Evolutionary conservation across 441 rosid species (phyloP).

Genomic region (Populus hybrid): DNA sequence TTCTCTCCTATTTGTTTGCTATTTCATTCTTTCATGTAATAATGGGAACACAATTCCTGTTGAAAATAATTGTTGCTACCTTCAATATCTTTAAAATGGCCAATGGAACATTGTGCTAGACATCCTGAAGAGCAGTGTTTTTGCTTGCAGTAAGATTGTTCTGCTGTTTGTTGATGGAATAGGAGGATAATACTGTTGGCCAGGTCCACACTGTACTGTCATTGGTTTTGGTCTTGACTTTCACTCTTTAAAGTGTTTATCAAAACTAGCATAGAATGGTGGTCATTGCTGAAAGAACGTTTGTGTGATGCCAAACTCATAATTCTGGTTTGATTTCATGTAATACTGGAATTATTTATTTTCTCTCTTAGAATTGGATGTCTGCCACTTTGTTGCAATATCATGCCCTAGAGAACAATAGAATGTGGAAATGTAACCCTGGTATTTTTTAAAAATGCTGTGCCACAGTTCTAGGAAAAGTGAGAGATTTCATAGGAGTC

Average conservation of each 20-base stretch:
- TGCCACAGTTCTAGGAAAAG: constrained; percentile 59
- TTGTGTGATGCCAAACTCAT: background rate
- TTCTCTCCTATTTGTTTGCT: background rate
- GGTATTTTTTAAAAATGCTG: background rate
- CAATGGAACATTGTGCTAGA: background rate
- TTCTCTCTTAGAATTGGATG: background rate
- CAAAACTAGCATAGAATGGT: background rate
- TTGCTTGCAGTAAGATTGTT: background rate
- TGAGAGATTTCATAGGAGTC: constrained; percentile 64
- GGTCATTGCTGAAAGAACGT: background rate
- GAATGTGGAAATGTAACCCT: background rate
- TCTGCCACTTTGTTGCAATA: background rate
- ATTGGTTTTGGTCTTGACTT: background rate
- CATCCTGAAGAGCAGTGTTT: background rate
- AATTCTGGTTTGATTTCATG: background rate
- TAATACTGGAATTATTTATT: no score
- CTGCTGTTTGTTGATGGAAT: background rate
- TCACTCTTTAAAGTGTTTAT: background rate
- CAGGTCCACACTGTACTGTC: background rate
- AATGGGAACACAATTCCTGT: background rate
- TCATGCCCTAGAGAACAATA: background rate
- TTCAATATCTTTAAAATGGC: background rate
- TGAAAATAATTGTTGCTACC: background rate
- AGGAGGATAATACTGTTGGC: background rate
- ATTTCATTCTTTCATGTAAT: background rate